A percentile compares a stretch with the other conserved stretches of the same genome.
Evolutionary conservation across 2,329 filamentous ascomycete species (phyloP).

Genomic region (Pseudogymnoascus sp.): DNA sequence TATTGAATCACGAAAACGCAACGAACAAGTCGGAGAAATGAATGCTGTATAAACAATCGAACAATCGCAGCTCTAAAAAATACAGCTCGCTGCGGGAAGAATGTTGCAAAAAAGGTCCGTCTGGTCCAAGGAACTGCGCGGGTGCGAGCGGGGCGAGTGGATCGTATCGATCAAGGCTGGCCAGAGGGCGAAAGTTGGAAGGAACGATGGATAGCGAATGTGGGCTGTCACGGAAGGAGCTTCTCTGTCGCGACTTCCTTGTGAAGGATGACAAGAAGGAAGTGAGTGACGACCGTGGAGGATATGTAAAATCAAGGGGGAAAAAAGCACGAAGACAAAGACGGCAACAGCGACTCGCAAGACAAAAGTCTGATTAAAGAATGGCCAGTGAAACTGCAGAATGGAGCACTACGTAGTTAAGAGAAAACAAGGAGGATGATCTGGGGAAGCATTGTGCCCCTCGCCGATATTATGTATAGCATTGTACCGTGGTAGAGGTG

Average conservation of each 20-base stretch:
- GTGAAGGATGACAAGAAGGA: neutral
- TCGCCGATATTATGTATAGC: neutral
- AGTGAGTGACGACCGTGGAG: neutral
- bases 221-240: neutral
- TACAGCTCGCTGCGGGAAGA: neutral
- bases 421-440: slow-evolving; percentile 2
- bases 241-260: neutral
- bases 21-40: neutral
- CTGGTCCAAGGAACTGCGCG: neutral
- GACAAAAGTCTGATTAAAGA: neutral
- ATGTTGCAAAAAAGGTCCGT: neutral
- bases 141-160: neutral
- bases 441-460: neutral
- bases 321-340: neutral
- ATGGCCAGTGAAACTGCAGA: neutral
- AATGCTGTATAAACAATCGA: neutral
- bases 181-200: neutral
- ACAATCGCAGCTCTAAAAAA: neutral
- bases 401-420: slow-evolving; percentile 1
- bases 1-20: slow-evolving; percentile 11
- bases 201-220: neutral
- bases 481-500: neutral
- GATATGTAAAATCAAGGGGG: neutral
- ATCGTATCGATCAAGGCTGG: neutral
- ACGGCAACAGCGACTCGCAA: neutral